Conservation (phyloP, 768 basidiomycete species). For the Trametes sanguinea region DNA sequence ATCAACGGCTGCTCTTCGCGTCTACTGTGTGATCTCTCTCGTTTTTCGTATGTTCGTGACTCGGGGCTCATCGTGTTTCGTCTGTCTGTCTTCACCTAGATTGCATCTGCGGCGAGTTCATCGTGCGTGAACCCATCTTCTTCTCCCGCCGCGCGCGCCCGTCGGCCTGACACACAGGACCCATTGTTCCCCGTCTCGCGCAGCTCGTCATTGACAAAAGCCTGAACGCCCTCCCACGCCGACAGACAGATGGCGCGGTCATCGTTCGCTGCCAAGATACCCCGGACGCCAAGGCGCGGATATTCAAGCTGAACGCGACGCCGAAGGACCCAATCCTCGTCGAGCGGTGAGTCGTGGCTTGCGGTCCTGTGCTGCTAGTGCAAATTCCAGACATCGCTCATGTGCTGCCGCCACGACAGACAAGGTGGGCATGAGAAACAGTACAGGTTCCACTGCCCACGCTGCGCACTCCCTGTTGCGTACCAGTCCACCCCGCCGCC, state of each 20-base stretch:
- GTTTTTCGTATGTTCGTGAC: conserved; percentile 5
- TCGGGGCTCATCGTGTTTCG: neutral
- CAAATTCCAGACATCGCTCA: conserved; percentile 20
- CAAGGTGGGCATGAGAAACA: conserved; percentile 74
- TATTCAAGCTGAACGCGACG: conserved; percentile 87
- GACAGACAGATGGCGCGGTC: conserved; percentile 77
- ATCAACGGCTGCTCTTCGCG: conserved; percentile 72
- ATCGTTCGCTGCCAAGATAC: conserved; percentile 77
- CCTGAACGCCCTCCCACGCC: conserved; percentile 64
- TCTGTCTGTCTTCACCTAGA: conserved; percentile 45
- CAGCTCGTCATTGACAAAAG: conserved; percentile 84
- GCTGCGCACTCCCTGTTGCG: conserved; percentile 66
- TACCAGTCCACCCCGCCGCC: conserved; percentile 83
- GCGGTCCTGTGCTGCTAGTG: neutral
- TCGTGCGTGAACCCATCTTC: conserved; percentile 50
- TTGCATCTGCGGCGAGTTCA: conserved; percentile 87
- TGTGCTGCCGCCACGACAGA: conserved; percentile 37
- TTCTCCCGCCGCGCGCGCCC: neutral
- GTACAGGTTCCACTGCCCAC: conserved; percentile 67
- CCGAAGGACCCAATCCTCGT: conserved; percentile 69
- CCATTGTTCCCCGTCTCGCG: neutral
- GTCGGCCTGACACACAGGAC: conserved; percentile 7
- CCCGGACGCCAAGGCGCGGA: conserved; percentile 54
- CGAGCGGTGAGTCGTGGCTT: conserved; percentile 61
- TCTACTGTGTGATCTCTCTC: conserved; percentile 65